phyloP scores from a whole-genome alignment of 805 yeast species.

The Candida stauntonica region DNA sequence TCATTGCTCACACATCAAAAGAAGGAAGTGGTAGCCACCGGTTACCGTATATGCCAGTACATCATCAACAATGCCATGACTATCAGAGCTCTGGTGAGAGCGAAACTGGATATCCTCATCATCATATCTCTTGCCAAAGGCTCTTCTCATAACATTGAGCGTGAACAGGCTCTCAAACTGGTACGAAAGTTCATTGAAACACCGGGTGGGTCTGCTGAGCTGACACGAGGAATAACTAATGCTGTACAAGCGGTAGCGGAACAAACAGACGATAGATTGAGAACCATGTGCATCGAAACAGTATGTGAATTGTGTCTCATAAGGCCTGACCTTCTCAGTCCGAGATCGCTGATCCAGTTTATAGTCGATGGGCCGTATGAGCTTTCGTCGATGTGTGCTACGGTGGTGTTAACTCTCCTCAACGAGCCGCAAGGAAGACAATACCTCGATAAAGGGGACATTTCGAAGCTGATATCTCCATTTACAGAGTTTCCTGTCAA shows the following conservation, averaged over 20 bases:
- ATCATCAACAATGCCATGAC: constrained; percentile 53
- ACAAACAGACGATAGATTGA: constrained; percentile 45
- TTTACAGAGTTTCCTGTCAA: constrained; percentile 59
- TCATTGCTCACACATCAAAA: constrained; percentile 52
- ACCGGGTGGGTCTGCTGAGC: constrained; percentile 45
- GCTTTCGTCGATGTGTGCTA: constrained; percentile 38
- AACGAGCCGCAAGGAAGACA: constrained; percentile 52
- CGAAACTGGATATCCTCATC: constrained; percentile 58
- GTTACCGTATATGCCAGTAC: constrained; percentile 69
- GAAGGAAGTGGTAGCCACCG: constrained; percentile 66
- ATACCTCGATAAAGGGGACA: constrained; percentile 53
- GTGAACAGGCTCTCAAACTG: constrained; percentile 73
- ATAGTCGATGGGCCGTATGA: constrained; percentile 52
- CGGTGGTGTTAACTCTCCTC: constrained; percentile 49
- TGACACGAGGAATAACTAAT: constrained; percentile 61
- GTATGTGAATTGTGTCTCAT: constrained; percentile 46
- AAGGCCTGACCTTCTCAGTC: constrained; percentile 38
- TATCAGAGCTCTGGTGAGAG: constrained; percentile 45
- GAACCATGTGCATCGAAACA: constrained; percentile 48
- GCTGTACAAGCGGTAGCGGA: constrained; percentile 64
- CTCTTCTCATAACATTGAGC: constrained; percentile 50
- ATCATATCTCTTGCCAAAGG: constrained; percentile 63
- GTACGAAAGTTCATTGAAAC: constrained; percentile 58
- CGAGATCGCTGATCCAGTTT: constrained; percentile 40
- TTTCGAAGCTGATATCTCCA: constrained; percentile 60